Conservation (phyloP, 2,329 filamentous ascomycete species). For the Sporothrix brunneoviolacea region DNA sequence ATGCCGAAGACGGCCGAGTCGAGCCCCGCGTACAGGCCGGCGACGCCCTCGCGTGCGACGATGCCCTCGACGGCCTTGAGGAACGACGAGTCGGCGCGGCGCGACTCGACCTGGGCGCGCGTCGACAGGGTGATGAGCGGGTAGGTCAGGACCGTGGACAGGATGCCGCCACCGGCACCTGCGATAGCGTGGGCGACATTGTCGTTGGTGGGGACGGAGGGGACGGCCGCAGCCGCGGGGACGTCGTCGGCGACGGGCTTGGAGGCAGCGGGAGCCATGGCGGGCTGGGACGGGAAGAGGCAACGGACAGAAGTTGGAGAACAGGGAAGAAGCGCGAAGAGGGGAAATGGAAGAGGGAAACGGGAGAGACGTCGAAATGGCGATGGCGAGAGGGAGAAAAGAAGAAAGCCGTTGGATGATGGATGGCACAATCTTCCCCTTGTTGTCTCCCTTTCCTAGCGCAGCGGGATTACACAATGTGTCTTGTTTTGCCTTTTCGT, state of each 20-base stretch:
- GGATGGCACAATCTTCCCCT: too few species aligned
- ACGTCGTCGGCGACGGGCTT: slow-evolving; percentile 10
- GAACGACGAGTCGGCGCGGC: slow-evolving; percentile 79
- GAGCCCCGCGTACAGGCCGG: slow-evolving; percentile 85
- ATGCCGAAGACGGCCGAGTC: slow-evolving; percentile 96
- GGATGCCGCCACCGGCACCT: slow-evolving; percentile 83
- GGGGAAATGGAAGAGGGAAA: neutral
- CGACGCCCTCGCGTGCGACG: slow-evolving; percentile 81
- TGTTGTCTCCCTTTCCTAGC: too few species aligned
- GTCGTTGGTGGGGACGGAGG: slow-evolving; percentile 83
- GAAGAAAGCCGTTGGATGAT: too few species aligned
- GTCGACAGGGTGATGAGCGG: slow-evolving; percentile 96
- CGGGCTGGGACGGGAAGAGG: neutral
- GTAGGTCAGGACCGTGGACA: slow-evolving; percentile 97
- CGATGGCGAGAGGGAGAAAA: too few species aligned
- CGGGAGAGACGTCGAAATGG: neutral
- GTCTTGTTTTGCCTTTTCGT: too few species aligned
- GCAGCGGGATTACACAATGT: too few species aligned
- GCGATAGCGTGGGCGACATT: slow-evolving; percentile 94
- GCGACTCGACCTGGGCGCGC: slow-evolving; percentile 94
- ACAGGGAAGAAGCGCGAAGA: neutral
- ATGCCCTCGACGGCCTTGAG: slow-evolving; percentile 78
- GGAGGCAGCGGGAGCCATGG: slow-evolving; percentile 18
- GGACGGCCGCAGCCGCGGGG: slow-evolving; percentile 55
- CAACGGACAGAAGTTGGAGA: neutral